Evolutionary conservation across 331 rosid species (phyloP).

Genomic region (Malus hybrid): DNA sequence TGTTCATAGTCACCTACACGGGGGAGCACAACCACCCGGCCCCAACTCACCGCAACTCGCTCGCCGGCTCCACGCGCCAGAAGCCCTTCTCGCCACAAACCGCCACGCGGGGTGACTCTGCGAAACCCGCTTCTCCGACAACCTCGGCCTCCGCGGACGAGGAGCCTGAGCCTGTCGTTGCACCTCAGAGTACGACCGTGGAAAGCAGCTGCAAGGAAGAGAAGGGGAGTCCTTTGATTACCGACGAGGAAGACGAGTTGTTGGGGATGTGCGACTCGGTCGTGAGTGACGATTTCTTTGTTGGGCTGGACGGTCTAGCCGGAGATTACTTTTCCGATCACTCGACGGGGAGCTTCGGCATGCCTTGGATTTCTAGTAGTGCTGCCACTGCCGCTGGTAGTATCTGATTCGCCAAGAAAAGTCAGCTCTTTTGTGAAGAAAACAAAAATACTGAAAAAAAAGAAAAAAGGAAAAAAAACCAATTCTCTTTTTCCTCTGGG

Average conservation of each 20-base stretch:
- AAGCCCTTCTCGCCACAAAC: slow-evolving; percentile 37
- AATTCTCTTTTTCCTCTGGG: not conserved
- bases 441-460: too few relatives aligned
- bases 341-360: slow-evolving; percentile 29
- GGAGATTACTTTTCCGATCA: slow-evolving; percentile 48
- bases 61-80: slow-evolving; percentile 93
- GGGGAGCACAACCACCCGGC: slow-evolving; percentile 95
- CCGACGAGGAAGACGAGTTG: slow-evolving; percentile 56
- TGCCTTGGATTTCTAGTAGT: slow-evolving; percentile 39
- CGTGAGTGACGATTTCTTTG: slow-evolving; percentile 75
- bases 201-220: slow-evolving; percentile 43
- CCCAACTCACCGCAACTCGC: slow-evolving; percentile 90
- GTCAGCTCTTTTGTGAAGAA: not conserved
- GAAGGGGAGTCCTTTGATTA: slow-evolving; percentile 38
- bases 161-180: slow-evolving; percentile 18
- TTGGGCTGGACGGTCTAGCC: slow-evolving; percentile 66
- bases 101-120: slow-evolving; percentile 11
- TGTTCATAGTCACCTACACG: slow-evolving; percentile 85
- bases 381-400: slow-evolving; percentile 50
- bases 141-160: slow-evolving; percentile 47
- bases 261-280: slow-evolving; percentile 49
- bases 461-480: not conserved
- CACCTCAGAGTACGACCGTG: slow-evolving; percentile 25
- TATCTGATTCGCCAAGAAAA: slow-evolving; percentile 20
- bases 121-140: slow-evolving; percentile 32